These are phyloP conservation scores for Alternaria triticina DNA, from an alignment of 2,329 filamentous ascomycete species.

Conservation along the genomic window DNA sequence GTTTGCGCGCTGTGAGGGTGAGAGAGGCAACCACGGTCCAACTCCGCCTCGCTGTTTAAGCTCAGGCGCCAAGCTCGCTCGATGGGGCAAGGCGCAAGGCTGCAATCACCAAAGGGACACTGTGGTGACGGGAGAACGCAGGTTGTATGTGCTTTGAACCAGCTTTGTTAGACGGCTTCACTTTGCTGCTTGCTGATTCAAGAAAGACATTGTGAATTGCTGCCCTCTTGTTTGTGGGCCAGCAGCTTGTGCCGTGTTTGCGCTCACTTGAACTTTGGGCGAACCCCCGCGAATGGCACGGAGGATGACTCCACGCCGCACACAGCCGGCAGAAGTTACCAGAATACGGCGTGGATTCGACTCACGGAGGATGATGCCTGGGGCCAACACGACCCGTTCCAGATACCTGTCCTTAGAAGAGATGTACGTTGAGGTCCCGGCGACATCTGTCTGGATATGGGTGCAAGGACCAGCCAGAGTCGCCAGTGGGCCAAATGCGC, in stretches of 20 bases:
- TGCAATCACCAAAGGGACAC: slow-evolving; percentile 15
- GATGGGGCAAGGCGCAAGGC: slow-evolving; percentile 30
- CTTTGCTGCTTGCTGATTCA: background rate
- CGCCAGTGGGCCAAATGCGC: background rate
- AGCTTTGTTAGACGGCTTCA: background rate
- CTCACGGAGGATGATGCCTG: background rate
- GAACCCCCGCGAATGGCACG: background rate
- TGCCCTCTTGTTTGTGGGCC: slow-evolving; percentile 2
- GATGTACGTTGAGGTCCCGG: background rate
- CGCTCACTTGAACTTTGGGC: background rate
- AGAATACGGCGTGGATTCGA: background rate
- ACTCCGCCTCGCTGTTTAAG: slow-evolving; percentile 22
- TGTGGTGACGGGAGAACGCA: slow-evolving; percentile 1
- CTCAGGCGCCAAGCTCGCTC: slow-evolving; percentile 16
- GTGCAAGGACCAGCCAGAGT: background rate
- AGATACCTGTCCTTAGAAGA: background rate
- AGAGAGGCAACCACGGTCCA: slow-evolving; percentile 17
- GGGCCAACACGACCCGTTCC: background rate
- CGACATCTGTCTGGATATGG: background rate
- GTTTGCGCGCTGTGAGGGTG: slow-evolving; percentile 18
- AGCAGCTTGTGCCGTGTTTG: background rate
- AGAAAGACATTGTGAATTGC: slow-evolving; percentile 1
- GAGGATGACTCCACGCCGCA: slow-evolving; percentile 3
- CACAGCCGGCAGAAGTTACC: slow-evolving; percentile 6
- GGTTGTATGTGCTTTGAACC: slow-evolving; percentile 2